These are phyloP conservation scores for Haberlea rhodopensis DNA, from an alignment of 257 asterid species.

Conservation along the genomic window DNA sequence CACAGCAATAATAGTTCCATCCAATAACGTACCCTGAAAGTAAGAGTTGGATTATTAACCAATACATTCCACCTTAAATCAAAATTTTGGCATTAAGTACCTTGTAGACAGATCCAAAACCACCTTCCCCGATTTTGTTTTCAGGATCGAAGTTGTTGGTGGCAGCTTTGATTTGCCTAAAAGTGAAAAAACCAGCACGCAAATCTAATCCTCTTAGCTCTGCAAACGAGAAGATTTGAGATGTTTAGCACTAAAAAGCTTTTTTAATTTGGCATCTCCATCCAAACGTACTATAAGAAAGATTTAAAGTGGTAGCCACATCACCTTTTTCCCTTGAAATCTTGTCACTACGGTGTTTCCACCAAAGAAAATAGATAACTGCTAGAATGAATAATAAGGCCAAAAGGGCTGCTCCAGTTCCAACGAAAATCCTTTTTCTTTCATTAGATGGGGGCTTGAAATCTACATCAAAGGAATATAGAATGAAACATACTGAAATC, in stretches of 20 bases:
- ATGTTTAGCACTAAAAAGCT: background rate
- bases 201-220: conserved; percentile 57
- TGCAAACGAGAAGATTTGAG: conserved; percentile 23
- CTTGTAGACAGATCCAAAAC: conserved; percentile 68
- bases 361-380: conserved; percentile 32
- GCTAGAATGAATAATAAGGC: conserved; percentile 33
- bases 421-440: conserved; percentile 40
- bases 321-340: conserved; percentile 61
- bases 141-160: conserved; percentile 45
- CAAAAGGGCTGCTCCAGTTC: conserved; percentile 32
- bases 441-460: conserved; percentile 41
- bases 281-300: background rate
- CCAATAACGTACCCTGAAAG: conserved; percentile 51
- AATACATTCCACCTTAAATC: background rate
- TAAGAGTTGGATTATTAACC: background rate
- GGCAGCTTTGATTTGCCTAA: conserved; percentile 62
- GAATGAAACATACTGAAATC: background rate
- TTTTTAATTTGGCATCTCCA: no score
- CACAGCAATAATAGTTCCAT: conserved; percentile 59
- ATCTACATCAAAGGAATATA: conserved; percentile 34
- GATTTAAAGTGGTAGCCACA: background rate
- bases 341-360: conserved; percentile 34
- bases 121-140: conserved; percentile 71
- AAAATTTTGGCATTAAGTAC: conserved; percentile 27
- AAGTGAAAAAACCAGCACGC: conserved; percentile 49